Conservation (phyloP, 1,284 basidiomycete species). For the Tetrapyrgos nigripes region DNA sequence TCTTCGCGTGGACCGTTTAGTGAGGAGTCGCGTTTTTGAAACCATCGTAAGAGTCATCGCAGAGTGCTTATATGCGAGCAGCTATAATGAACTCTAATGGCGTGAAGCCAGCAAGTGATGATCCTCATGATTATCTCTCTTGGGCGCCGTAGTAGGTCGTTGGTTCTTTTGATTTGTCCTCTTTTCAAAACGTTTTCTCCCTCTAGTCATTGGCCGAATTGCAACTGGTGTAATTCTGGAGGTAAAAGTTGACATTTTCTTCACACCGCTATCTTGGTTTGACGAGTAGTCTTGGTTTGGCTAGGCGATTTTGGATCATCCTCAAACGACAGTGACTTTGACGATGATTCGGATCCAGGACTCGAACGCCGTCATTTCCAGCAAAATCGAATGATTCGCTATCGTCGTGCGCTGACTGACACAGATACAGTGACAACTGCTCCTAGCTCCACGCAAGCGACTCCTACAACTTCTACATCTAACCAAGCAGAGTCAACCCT, state of each 20-base stretch:
- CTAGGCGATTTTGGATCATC: constrained; percentile 5
- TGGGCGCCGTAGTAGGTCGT: constrained; percentile 60
- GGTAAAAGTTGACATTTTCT: constrained; percentile 31
- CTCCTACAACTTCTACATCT: not conserved
- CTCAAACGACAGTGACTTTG: constrained; percentile 1
- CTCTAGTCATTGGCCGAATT: constrained; percentile 60
- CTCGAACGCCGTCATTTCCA: not conserved
- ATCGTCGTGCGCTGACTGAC: not conserved
- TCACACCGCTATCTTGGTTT: constrained; percentile 14
- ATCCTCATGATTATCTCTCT: constrained; percentile 58
- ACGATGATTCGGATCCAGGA: constrained; percentile 1
- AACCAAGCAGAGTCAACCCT: not conserved
- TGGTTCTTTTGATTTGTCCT: not conserved
- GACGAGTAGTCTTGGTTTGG: not conserved
- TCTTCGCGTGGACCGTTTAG: constrained; percentile 45
- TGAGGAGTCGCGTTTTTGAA: constrained; percentile 29
- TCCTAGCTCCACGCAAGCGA: not conserved
- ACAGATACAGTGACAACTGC: not conserved
- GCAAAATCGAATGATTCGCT: constrained; percentile 9
- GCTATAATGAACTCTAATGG: constrained; percentile 45
- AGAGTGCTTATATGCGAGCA: constrained; percentile 23
- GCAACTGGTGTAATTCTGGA: constrained; percentile 49
- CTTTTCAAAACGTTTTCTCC: not conserved
- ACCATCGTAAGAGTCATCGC: not conserved
- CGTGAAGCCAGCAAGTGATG: constrained; percentile 46